Conservation (phyloP, 148 eudicot genomes). For the Rheum nobile region DNA sequence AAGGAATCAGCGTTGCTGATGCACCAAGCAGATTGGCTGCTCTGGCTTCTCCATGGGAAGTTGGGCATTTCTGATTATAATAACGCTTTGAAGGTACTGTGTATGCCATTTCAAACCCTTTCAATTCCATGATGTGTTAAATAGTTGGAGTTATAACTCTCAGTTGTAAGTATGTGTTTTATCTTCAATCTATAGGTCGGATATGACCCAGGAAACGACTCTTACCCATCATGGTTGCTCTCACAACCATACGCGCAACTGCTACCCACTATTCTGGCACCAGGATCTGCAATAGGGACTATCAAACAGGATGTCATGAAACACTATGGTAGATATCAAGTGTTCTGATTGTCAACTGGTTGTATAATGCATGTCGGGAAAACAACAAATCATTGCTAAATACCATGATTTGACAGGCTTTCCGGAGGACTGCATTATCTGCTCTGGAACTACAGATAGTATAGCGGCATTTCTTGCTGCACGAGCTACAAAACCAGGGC, state of each 20-base stretch:
- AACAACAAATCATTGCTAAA: neutral
- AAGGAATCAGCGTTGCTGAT: slow-evolving; percentile 57
- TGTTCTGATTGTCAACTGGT: neutral
- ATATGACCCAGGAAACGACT: slow-evolving; percentile 78
- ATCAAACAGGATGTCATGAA: slow-evolving; percentile 51
- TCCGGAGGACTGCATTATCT: slow-evolving; percentile 54
- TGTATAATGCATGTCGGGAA: neutral
- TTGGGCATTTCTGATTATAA: slow-evolving; percentile 93
- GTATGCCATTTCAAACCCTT: neutral
- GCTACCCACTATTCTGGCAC: slow-evolving; percentile 67
- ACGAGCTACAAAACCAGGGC: slow-evolving; percentile 75
- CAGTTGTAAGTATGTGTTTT: neutral
- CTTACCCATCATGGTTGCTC: slow-evolving; percentile 78
- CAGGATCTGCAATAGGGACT: slow-evolving; percentile 61
- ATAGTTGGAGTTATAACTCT: neutral
- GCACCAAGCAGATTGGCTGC: slow-evolving; percentile 97
- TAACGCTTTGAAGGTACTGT: slow-evolving; percentile 75
- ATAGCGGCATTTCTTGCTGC: slow-evolving; percentile 99
- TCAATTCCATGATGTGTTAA: neutral
- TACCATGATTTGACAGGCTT: slow-evolving; percentile 49
- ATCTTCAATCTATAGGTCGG: slow-evolving; percentile 47
- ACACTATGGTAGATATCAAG: slow-evolving; percentile 38
- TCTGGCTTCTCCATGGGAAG: slow-evolving; percentile 95
- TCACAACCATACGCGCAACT: slow-evolving; percentile 66
- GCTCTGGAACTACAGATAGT: slow-evolving; percentile 99